A percentile compares a stretch with the other conserved stretches of the same genome.
These are phyloP conservation scores for Syzygium aqueum DNA, from an alignment of 345 rosid species.

Conservation along the genomic window DNA sequence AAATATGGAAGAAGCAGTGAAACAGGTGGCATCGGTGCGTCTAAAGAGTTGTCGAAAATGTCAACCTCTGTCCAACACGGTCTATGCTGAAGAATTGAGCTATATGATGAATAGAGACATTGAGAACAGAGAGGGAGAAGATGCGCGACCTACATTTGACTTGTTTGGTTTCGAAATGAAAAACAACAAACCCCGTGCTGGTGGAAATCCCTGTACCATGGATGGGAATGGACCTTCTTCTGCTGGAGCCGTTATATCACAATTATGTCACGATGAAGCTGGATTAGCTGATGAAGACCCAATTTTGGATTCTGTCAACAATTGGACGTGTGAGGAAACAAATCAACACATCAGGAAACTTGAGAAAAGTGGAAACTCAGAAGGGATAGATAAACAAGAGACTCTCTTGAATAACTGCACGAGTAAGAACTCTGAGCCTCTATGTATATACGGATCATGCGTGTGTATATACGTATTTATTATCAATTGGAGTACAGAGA, in stretches of 20 bases:
- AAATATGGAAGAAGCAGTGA: conserved; percentile 1
- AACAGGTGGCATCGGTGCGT: not conserved
- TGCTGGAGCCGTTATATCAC: not conserved
- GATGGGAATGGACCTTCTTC: not conserved
- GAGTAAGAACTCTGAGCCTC: not conserved
- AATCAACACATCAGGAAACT: not conserved
- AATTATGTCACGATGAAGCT: not conserved
- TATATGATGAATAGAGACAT: conserved; percentile 3
- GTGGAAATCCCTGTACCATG: not conserved
- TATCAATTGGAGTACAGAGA: not conserved
- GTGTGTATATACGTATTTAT: not conserved
- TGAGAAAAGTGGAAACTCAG: not conserved
- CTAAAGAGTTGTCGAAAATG: not conserved
- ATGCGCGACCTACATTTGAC: conserved; percentile 1
- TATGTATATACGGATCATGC: not conserved
- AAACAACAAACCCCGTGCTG: not conserved
- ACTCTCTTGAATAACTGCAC: not conserved
- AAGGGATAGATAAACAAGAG: not conserved
- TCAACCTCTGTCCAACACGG: not conserved
- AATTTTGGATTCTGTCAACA: not conserved
- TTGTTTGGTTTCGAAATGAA: conserved; percentile 10
- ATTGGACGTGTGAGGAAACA: not conserved
- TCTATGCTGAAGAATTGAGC: conserved; percentile 13
- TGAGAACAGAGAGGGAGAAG: conserved; percentile 2
- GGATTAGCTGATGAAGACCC: not conserved